Evolutionary conservation across 2,329 filamentous ascomycete genomes (phyloP), one percentile per base, ranked within the genome.

Genomic region (Scleromitrula shiraiana): DNA sequence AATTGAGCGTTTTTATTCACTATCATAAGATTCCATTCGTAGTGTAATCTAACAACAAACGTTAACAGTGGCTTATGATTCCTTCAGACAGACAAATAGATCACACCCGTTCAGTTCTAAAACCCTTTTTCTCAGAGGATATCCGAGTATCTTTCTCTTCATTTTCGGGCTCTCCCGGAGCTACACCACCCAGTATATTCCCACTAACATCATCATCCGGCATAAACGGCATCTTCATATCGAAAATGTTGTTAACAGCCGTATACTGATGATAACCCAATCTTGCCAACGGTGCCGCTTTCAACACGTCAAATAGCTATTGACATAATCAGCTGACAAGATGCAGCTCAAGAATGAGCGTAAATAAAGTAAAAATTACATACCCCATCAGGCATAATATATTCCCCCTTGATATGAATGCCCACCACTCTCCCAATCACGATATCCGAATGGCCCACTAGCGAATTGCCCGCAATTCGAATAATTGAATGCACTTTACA

Each of bases 241-340:
- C 49, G 15, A 55, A 52, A 6, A 52, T 36, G 33, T 52, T 26
- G 2, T 43, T 50, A n/a, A 52, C 39, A 19, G 49, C 49, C 7
- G 53, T 55, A 20, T 53, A 52, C 22, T 55, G 53, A 30, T 52
- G 49, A 35, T 55, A 55, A 4, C 49, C 51, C 2, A 55, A 40
- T 27, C 51, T 39, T 15, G 53, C 53, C 7, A 55, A 23, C 2
- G 49, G 48, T 17, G 37, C 43, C 12, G 51, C 53, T n/a, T 53
- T 54, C 9, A 54, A 20, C 1, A 54, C 45, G 47, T 53, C 50
- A n/a, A 54, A 53, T 5, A 54, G 41, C 44, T 51, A 23, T 7
- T 37, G 1, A 10, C 14, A 4, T 1, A 2, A 4, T 45, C 22
- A 29, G 32, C 24, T 10, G 9, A 14, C 15, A 20, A 17, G 7